Evolutionary conservation across 768 basidiomycete genomes (phyloP).

Genomic region (Russula sp.): DNA sequence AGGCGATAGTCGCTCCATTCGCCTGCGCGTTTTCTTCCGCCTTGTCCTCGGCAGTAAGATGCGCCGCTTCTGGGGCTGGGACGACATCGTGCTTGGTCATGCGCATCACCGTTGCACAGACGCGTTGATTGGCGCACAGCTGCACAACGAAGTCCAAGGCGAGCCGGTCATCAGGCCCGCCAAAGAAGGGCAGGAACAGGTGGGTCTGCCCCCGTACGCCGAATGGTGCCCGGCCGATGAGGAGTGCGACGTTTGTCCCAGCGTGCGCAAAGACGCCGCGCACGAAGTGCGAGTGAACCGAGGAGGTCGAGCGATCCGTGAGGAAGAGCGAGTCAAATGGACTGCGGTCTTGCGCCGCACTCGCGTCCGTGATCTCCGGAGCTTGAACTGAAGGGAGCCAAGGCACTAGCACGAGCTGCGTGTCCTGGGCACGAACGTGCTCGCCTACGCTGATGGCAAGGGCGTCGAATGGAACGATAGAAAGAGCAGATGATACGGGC

Average conservation of each 20-base stretch:
- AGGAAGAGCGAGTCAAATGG: constrained; percentile 71
- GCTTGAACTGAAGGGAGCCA: constrained; percentile 52
- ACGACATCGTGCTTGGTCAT: constrained; percentile 45
- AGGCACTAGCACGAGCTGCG: constrained; percentile 77
- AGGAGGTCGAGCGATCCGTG: constrained; percentile 41
- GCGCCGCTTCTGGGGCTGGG: constrained; percentile 22
- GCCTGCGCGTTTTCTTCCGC: constrained; percentile 21
- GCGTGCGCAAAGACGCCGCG: constrained; percentile 72
- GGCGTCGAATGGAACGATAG: constrained; percentile 73
- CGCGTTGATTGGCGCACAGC: constrained; percentile 60
- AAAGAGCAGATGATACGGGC: constrained; percentile 54
- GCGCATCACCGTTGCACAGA: constrained; percentile 71
- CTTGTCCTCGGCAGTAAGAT: constrained; percentile 25
- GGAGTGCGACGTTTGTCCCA: constrained; percentile 72
- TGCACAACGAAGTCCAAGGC: constrained; percentile 82
- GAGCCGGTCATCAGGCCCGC: constrained; percentile 88
- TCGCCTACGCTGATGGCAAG: constrained; percentile 64
- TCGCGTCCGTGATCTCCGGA: constrained; percentile 9
- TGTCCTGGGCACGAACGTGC: constrained; percentile 50
- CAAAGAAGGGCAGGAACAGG: constrained; percentile 86
- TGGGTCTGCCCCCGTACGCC: constrained; percentile 42
- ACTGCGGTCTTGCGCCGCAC: constrained; percentile 31
- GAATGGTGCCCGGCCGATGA: constrained; percentile 57
- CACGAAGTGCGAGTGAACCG: constrained; percentile 76
- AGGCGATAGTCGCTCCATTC: constrained; percentile 39